Base-by-base conservation (phyloP, 2,329 filamentous ascomycete genomes). In the Emmonsia crescens region DNA sequence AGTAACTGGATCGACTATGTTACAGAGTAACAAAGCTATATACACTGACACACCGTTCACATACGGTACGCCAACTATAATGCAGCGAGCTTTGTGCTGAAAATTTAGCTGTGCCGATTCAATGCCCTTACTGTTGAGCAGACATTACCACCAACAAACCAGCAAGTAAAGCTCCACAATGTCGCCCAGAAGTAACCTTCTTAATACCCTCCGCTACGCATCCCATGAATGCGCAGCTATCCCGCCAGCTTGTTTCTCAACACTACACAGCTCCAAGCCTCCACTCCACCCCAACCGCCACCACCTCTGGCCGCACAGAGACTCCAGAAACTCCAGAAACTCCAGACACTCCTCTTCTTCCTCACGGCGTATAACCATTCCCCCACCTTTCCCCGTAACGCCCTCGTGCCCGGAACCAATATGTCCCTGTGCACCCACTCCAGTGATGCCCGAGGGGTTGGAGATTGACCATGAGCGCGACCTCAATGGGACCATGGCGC, bases 401-500 rank as follows among this genome's bases (percentile, higher is more conserved):
- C 76, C 80, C 59, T 69, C 77, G 59, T 96, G 91, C 70, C 91
- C 92, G 1, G 80, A 85, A 42, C 85, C 91, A 65, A 89, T 85
- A 65, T 96, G 91, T 75, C 74, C 80, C 14, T 96, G 91, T 74
- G 83, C 86, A n/a, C 76, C 83, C 1, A 87, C 88, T 76, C 87
- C 87, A 1, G 76, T 83, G 1, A 87, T 88, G 76, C 87, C 87
- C 1, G 76, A 81, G 8, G 86, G 83, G 3, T 79, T 95, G 19
- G 83, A 86, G 27, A 92, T 96, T 60, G 91, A 96, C 71, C 80
- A 82, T 68, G 81, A 83, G 64, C 83, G 83, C 46, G 80, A 82
- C 21, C 78, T 96, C 51, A 87, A 89, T 70, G 89, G 89, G 14
- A 87, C 88, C 5, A 92, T 96, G 76, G 80, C 88, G 1, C 79